Evolutionary conservation across 1,139 yeast genomes (phyloP), one percentile per base, ranked within the genome.

Genomic region (Geotrichum carabidarum): DNA sequence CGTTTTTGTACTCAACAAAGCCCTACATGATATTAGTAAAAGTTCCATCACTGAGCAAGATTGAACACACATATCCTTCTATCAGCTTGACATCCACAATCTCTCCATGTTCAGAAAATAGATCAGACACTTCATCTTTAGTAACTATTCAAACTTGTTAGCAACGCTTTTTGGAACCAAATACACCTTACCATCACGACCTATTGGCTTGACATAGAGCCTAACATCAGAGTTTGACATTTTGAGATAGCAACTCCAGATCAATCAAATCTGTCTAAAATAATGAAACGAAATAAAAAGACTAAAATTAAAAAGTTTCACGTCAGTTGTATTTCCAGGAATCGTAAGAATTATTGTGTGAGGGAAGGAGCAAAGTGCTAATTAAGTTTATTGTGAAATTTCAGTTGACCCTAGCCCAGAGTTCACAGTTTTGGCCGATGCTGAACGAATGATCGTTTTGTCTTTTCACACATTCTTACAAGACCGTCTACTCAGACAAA

Each of bases 11-110:
- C 53, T 62, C 65, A 37, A 62, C 60, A 50, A 62, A 62, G 18
- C 64, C 65, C 65, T 62, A 46, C 11, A 31, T 8, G 8, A 36
- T 43, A 14, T 46, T 44, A 44, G 47, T n/a, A 14, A 8, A 4
- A 15, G 9, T 11, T 35, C 18, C 12, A 22, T 22, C 12, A 38
- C 8, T 38, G 7, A 7, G 43, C 5, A 8, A 5, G 38, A 11
- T 14, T 30, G 11, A 7, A 43, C 52, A 30, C 51, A 44, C 98
- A 66, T 91, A 93, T 0, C 98, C 86, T 60, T 88, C 74, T 8
- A 90, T 84, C 11, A 90, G 76, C 50, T 88, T 74, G 2, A 84
- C 74, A 9, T 74, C 79, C 55, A 83, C 88, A 34, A 91, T 79
- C 15, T 78, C 76, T 0, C 97, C 97, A 70, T 74, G 88, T 59